phyloP scores from a whole-genome alignment of 108 stramenopile species.

The Nitzschia palea region DNA sequence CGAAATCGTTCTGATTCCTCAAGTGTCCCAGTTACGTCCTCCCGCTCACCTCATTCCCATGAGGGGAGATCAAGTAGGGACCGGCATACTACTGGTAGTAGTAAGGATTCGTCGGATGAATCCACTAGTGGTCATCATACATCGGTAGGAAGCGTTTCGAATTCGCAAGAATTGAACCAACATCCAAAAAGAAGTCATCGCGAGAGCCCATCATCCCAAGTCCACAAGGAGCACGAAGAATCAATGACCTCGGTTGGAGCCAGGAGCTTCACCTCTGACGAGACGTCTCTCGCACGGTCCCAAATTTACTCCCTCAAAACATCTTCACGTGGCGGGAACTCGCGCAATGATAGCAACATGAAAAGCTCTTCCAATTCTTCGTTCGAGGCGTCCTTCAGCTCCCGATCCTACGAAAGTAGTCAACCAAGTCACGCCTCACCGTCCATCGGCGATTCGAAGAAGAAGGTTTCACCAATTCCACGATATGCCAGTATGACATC shows the following conservation, averaged over 20 bases:
- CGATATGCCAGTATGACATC: neutral
- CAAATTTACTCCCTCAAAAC: neutral
- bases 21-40: too few relatives aligned
- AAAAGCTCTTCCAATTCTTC: too few relatives aligned
- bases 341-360: too few relatives aligned
- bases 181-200: too few relatives aligned
- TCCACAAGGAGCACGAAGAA: neutral
- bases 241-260: neutral
- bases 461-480: neutral
- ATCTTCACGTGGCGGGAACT: neutral
- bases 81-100: too few relatives aligned
- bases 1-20: too few relatives aligned
- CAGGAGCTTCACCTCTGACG: neutral
- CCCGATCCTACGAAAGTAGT: slow-evolving; percentile 7
- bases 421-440: neutral
- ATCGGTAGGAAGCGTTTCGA: too few relatives aligned
- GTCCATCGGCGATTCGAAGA: neutral
- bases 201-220: neutral
- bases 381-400: slow-evolving; percentile 6
- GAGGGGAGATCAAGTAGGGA: too few relatives aligned
- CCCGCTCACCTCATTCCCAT: too few relatives aligned
- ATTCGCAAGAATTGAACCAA: too few relatives aligned
- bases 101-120: too few relatives aligned
- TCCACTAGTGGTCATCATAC: too few relatives aligned
- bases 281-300: neutral